These are phyloP conservation scores for Geotrichum ghanense DNA, from an alignment of 805 yeast species.

Conservation along the genomic window DNA sequence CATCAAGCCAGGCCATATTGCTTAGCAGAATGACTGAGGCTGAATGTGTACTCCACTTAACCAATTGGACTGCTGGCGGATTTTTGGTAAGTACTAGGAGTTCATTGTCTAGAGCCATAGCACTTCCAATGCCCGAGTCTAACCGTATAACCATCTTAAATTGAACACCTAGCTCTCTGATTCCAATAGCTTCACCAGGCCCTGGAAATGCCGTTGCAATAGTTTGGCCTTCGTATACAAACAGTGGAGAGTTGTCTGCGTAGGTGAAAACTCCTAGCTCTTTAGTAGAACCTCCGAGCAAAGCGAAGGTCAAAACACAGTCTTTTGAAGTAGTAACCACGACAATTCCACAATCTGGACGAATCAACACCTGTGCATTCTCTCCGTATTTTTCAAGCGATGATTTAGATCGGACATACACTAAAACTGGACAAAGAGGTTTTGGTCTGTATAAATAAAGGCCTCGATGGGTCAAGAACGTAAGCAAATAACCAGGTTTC, in stretches of 20 bases:
- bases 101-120: constrained; percentile 17
- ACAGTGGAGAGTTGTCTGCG: constrained; percentile 6
- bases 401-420: constrained; percentile 33
- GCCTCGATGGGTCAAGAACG: constrained; percentile 28
- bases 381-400: constrained; percentile 38
- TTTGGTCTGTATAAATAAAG: constrained; percentile 29
- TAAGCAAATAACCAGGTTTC: constrained; percentile 22
- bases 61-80: constrained; percentile 14
- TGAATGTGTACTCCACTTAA: constrained; percentile 12
- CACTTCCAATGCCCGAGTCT: constrained; percentile 22
- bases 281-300: constrained; percentile 2
- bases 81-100: constrained; percentile 15
- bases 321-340: constrained; percentile 18
- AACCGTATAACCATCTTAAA: constrained; percentile 19
- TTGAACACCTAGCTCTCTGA: constrained; percentile 22
- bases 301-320: constrained; percentile 12
- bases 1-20: constrained; percentile 17
- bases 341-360: constrained; percentile 33
- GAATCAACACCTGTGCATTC: constrained; percentile 30
- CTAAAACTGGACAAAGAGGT: constrained; percentile 37
- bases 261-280: constrained; percentile 10
- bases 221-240: constrained; percentile 7
- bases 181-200: constrained; percentile 30
- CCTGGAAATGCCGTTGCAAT: constrained; percentile 23
- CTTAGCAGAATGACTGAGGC: constrained; percentile 15